These are phyloP conservation scores for Nepenthes mirabilis DNA, from an alignment of 148 eudicot genomes.

Conservation along the genomic window DNA sequence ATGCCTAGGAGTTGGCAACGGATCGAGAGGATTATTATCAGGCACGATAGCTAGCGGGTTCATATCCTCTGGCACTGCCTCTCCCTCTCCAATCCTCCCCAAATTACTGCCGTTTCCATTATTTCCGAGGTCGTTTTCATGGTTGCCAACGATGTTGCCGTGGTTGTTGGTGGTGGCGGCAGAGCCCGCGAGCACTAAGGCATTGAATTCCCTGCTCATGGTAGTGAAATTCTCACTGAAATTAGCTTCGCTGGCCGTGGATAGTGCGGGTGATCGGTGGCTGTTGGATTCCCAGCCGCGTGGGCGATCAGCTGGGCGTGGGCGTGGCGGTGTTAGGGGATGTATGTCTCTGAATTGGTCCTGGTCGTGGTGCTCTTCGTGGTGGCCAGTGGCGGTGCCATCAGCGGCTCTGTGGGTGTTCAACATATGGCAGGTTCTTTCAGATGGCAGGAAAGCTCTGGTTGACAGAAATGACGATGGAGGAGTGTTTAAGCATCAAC, in stretches of 20 bases:
- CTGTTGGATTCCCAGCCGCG: neutral
- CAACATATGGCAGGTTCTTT: too few species aligned
- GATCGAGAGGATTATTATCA: slow-evolving; percentile 22
- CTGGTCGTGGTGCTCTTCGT: slow-evolving; percentile 8
- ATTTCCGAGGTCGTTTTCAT: too few species aligned
- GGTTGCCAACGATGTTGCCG: neutral
- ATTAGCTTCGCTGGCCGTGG: slow-evolving; percentile 5
- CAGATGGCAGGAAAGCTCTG: too few species aligned
- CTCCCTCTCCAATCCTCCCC: slow-evolving; percentile 52
- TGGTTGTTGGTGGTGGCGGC: slow-evolving; percentile 1
- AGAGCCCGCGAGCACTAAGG: slow-evolving; percentile 52
- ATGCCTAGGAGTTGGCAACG: slow-evolving; percentile 10
- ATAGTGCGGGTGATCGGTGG: neutral
- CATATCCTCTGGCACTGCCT: neutral
- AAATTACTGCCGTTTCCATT: slow-evolving; percentile 7
- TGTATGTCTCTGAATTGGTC: slow-evolving; percentile 45
- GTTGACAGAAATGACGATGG: too few species aligned
- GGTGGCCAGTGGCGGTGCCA: too few species aligned
- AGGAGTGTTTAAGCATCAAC: too few species aligned
- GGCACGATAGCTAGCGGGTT: slow-evolving; percentile 73
- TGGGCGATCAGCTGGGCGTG: slow-evolving; percentile 26
- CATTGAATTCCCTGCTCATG: slow-evolving; percentile 19
- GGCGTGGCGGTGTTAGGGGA: slow-evolving; percentile 23
- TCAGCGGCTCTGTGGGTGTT: too few species aligned
- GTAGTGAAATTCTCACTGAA: slow-evolving; percentile 36